phyloP scores from a whole-genome alignment of 169 alveolate species.

The Babesia bigemina region DNA sequence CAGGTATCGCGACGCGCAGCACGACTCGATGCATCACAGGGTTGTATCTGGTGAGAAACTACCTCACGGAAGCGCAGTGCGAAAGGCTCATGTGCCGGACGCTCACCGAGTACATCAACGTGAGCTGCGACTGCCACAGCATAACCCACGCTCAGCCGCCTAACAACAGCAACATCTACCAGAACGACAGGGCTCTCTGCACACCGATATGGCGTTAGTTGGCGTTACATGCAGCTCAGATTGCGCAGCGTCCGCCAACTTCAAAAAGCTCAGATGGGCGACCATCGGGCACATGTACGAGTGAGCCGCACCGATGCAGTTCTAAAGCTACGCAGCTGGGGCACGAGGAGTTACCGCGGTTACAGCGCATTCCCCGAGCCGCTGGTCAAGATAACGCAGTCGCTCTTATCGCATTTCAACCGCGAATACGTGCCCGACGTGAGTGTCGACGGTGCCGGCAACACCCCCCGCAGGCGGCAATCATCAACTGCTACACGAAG shows the following conservation, averaged over 20 bases:
- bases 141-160: conserved; percentile 55
- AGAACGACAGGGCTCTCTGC: conserved; percentile 25
- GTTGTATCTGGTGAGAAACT: conserved; percentile 41
- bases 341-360: conserved; percentile 39
- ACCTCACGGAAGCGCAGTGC: conserved; percentile 44
- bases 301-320: background rate
- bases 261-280: conserved; percentile 61
- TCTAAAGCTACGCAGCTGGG: conserved; percentile 39
- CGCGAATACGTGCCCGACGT: conserved; percentile 57
- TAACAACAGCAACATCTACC: conserved; percentile 57
- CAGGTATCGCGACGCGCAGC: conserved; percentile 20
- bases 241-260: conserved; percentile 19
- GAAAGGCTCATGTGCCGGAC: conserved; percentile 34
- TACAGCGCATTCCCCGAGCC: conserved; percentile 47
- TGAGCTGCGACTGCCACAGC: background rate
- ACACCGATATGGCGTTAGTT: conserved; percentile 57
- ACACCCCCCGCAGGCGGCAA: conserved; percentile 49
- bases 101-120: conserved; percentile 59
- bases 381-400: conserved; percentile 20
- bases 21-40: conserved; percentile 20
- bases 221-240: background rate
- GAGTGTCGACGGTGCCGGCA: background rate
- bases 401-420: conserved; percentile 27
- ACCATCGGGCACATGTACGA: conserved; percentile 69
- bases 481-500: conserved; percentile 62